These are phyloP conservation scores for Fusarium setosum DNA, from an alignment of 2,329 filamentous ascomycete species.

Conservation along the genomic window DNA sequence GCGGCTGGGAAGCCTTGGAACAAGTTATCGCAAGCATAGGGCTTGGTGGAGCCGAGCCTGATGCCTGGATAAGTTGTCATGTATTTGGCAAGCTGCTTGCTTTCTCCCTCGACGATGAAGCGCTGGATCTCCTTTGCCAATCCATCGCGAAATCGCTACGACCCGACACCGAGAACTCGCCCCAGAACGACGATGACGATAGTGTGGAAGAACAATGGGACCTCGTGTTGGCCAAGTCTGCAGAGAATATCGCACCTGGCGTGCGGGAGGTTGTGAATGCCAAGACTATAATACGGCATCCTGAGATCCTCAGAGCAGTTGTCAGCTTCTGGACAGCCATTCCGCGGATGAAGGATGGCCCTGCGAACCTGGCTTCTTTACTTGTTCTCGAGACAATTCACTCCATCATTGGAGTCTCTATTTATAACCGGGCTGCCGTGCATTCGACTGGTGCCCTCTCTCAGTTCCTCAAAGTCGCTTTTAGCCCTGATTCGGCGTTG, in stretches of 20 bases:
- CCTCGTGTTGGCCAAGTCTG: slow-evolving; percentile 50
- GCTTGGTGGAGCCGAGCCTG: slow-evolving; percentile 72
- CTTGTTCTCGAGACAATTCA: slow-evolving; percentile 74
- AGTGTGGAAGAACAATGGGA: slow-evolving; percentile 53
- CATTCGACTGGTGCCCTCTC: slow-evolving; percentile 79
- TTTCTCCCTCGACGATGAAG: slow-evolving; percentile 83
- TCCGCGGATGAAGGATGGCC: slow-evolving; percentile 57
- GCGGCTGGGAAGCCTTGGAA: slow-evolving; percentile 83
- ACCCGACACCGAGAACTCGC: slow-evolving; percentile 42
- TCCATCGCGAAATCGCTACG: slow-evolving; percentile 54
- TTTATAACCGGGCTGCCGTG: slow-evolving; percentile 76
- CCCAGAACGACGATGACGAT: slow-evolving; percentile 46
- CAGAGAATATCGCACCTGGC: slow-evolving; percentile 50
- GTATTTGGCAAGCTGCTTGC: slow-evolving; percentile 86
- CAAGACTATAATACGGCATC: slow-evolving; percentile 66
- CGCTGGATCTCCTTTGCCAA: slow-evolving; percentile 76
- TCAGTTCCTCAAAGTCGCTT: slow-evolving; percentile 72
- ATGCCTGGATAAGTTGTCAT: slow-evolving; percentile 75
- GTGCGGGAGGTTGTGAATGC: slow-evolving; percentile 63
- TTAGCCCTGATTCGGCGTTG: slow-evolving; percentile 63
- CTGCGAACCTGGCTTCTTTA: slow-evolving; percentile 67
- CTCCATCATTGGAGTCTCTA: slow-evolving; percentile 69
- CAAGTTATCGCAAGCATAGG: slow-evolving; percentile 77
- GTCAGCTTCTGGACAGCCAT: slow-evolving; percentile 74
- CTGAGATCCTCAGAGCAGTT: slow-evolving; percentile 72